Evolutionary conservation across 75 land plant species (phyloP).

Genomic region (Adiantum capillusveneris): DNA sequence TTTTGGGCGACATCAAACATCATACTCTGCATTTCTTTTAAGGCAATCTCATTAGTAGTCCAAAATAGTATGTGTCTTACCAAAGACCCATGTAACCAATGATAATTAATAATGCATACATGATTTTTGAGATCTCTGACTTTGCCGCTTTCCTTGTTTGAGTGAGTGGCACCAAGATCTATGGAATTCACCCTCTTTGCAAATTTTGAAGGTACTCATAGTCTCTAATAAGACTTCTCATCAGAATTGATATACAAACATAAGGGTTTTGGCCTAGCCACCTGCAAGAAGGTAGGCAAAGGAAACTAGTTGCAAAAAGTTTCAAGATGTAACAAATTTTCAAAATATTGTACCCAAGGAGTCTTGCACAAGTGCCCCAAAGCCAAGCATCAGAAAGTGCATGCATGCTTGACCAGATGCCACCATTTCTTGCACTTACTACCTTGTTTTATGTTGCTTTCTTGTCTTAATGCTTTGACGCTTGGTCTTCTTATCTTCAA

Average conservation of each 20-base stretch:
- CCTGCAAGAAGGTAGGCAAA: conserved; percentile 1
- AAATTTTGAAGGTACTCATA: conserved; percentile 17
- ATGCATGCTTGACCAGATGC: too few species aligned
- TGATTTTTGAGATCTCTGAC: conserved; percentile 15
- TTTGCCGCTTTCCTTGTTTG: conserved; percentile 9
- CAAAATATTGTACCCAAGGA: conserved; percentile 60
- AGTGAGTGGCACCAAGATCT: conserved; percentile 15
- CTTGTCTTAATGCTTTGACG: too few species aligned
- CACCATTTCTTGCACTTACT: too few species aligned
- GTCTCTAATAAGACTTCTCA: conserved; percentile 17
- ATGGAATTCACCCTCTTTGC: conserved; percentile 18
- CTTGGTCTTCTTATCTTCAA: too few species aligned
- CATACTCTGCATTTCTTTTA: conserved; percentile 50
- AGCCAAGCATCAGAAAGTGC: too few species aligned
- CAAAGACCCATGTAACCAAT: too few species aligned
- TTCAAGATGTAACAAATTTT: background rate
- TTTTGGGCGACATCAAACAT: too few species aligned
- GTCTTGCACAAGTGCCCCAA: too few species aligned
- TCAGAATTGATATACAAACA: conserved; percentile 20
- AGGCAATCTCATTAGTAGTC: conserved; percentile 30
- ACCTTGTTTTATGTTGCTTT: too few species aligned
- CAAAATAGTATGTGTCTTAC: too few species aligned
- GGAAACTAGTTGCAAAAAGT: too few species aligned
- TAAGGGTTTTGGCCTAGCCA: conserved; percentile 19
- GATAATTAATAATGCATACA: too few species aligned